Percentiles rank a stretch among this genome's conserved stretches.
These are phyloP conservation scores for Simplicillium sp. DNA, from an alignment of 2,329 filamentous ascomycete species.

Conservation along the genomic window DNA sequence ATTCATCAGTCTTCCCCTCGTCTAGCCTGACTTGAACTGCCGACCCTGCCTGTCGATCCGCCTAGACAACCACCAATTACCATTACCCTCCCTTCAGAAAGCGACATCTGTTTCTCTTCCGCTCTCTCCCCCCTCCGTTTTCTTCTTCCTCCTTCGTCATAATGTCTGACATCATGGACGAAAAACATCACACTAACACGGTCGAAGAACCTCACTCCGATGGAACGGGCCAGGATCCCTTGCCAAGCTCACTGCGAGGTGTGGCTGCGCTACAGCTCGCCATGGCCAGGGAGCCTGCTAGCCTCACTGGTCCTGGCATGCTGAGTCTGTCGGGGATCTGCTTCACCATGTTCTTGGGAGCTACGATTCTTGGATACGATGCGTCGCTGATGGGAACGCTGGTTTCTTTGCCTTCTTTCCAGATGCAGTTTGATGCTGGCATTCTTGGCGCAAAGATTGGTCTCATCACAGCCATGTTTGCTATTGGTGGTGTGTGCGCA, in stretches of 20 bases:
- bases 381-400: constrained; percentile 41
- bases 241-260: not conserved
- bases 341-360: constrained; percentile 5
- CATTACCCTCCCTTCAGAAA: too few species aligned
- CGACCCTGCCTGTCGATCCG: too few species aligned
- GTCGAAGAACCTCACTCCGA: not conserved
- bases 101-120: too few species aligned
- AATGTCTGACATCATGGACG: not conserved
- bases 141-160: not conserved
- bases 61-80: too few species aligned
- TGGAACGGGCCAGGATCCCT: not conserved
- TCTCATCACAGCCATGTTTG: constrained; percentile 6
- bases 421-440: constrained; percentile 1
- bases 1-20: too few species aligned
- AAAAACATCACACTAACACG: not conserved
- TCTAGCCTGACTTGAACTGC: too few species aligned
- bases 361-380: constrained; percentile 22
- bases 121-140: too few species aligned
- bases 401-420: constrained; percentile 18
- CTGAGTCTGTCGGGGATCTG: constrained; percentile 3
- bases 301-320: not conserved
- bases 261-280: not conserved
- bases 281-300: not conserved
- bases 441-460: constrained; percentile 4
- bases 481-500: constrained; percentile 3